These are phyloP conservation scores for Rhododendron molle DNA, from an alignment of 148 eudicot genomes.

Conservation along the genomic window DNA sequence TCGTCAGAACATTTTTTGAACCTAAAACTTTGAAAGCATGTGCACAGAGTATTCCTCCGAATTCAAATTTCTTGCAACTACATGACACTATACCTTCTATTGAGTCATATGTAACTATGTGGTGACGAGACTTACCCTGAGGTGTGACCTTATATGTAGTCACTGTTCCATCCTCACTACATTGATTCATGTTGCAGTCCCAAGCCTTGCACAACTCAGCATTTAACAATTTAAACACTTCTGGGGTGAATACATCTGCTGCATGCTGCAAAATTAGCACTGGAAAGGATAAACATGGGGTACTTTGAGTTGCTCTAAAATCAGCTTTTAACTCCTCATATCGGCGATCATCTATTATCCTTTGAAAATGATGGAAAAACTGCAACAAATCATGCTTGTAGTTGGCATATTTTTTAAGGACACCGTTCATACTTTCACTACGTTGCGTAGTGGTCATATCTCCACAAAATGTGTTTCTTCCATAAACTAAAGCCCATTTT, in stretches of 20 bases:
- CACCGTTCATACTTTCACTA: neutral
- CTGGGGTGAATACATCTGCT: neutral
- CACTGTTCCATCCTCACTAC: no score
- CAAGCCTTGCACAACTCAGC: neutral
- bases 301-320: neutral
- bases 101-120: neutral
- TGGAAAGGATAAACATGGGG: neutral
- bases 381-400: neutral
- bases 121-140: neutral
- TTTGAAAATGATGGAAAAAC: neutral
- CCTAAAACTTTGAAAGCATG: neutral
- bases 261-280: neutral
- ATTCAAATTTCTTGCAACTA: neutral
- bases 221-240: neutral
- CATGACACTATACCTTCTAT: neutral
- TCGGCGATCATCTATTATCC: neutral
- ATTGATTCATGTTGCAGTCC: neutral
- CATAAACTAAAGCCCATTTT: neutral
- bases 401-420: neutral
- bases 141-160: neutral
- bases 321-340: neutral
- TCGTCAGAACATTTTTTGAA: neutral
- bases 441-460: neutral
- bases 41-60: neutral
- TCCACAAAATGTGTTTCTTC: neutral